A percentile compares a stretch with the other conserved stretches of the same genome.
Conservation (phyloP, 768 basidiomycete species). For the Lepiota venenata region DNA sequence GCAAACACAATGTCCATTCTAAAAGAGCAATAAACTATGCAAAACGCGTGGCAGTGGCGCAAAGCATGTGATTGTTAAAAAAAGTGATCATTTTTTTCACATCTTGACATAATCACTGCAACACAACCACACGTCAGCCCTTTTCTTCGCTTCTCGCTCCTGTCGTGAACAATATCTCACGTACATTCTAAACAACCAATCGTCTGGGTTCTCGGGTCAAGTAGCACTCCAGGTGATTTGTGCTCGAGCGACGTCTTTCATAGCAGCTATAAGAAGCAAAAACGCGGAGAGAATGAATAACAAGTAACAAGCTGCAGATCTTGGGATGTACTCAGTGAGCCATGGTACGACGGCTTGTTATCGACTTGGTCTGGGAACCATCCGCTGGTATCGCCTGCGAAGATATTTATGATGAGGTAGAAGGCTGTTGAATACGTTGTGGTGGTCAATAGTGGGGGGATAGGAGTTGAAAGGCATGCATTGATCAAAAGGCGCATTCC, state of each 20-base stretch:
- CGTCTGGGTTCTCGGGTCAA: constrained; percentile 59
- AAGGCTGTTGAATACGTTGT: constrained; percentile 45
- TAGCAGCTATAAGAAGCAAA: no score
- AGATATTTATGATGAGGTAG: constrained; percentile 73
- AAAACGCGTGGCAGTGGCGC: no score
- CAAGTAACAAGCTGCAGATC: not conserved
- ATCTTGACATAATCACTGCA: no score
- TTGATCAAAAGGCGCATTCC: constrained; percentile 80
- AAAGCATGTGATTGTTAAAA: not conserved
- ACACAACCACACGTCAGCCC: not conserved
- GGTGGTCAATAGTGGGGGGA: constrained; percentile 13
- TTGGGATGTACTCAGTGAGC: constrained; percentile 38
- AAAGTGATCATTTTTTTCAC: constrained; percentile 34
- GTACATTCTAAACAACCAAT: constrained; percentile 69
- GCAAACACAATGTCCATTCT: no score
- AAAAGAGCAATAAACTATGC: no score
- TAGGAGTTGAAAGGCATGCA: constrained; percentile 34
- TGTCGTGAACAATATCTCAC: no score
- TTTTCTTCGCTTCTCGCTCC: no score
- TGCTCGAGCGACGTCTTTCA: constrained; percentile 66
- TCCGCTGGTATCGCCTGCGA: constrained; percentile 79
- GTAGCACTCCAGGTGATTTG: constrained; percentile 64
- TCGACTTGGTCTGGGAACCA: constrained; percentile 86
- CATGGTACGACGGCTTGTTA: constrained; percentile 67
- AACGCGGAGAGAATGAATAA: not conserved